phyloP scores from a whole-genome alignment of 371 early-diverging fungal genomes.

The Lichtheimia hyalospora region DNA sequence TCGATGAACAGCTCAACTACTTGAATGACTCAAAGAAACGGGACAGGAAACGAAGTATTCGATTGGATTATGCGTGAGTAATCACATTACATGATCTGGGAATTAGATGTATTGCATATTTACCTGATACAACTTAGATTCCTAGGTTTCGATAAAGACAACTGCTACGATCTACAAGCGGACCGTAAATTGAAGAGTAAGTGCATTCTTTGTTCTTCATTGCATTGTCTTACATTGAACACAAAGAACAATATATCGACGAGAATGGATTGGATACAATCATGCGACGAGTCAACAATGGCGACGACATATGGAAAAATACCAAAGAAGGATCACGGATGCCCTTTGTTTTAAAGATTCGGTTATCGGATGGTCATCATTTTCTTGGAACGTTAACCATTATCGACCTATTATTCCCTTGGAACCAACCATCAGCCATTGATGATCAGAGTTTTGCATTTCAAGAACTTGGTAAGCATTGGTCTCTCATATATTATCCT shows the following conservation, averaged over 20 bases:
- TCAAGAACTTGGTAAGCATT: too few species aligned
- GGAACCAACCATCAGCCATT: neutral
- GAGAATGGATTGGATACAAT: neutral
- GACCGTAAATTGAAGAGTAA: neutral
- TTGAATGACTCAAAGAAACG: neutral
- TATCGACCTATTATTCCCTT: neutral
- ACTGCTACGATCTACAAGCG: neutral
- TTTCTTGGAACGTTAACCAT: neutral
- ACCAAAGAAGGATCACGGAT: neutral
- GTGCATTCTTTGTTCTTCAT: too few species aligned
- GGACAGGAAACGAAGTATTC: neutral
- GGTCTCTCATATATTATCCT: too few species aligned
- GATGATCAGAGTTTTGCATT: too few species aligned
- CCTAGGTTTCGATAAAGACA: neutral
- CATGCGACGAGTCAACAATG: neutral
- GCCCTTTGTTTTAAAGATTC: neutral
- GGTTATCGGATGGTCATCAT: neutral
- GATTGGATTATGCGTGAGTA: neutral
- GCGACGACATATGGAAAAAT: neutral
- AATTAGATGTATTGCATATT: neutral
- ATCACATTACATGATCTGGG: neutral
- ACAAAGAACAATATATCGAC: neutral
- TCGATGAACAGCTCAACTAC: neutral
- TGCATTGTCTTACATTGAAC: too few species aligned
- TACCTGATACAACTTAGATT: neutral